Evolutionary conservation across 768 basidiomycete genomes (phyloP).

Genomic region (Tricholoma flavovirens): DNA sequence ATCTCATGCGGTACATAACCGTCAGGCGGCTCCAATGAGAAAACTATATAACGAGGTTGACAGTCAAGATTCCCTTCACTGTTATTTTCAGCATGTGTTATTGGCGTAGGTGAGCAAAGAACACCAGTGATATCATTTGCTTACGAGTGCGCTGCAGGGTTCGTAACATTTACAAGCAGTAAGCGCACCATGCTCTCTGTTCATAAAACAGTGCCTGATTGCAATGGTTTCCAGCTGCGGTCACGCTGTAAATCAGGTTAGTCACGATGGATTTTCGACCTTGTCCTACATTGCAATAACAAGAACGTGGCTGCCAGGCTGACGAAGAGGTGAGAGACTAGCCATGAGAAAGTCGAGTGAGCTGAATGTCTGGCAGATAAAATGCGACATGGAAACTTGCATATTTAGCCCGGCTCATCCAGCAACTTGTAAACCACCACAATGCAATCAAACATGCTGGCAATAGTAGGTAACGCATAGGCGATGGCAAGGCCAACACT

Average conservation of each 20-base stretch:
- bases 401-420: slow-evolving; percentile 61
- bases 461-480: slow-evolving; percentile 50
- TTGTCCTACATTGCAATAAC: neutral
- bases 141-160: slow-evolving; percentile 37
- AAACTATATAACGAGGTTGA: slow-evolving; percentile 21
- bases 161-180: slow-evolving; percentile 49
- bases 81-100: slow-evolving; percentile 44
- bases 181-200: slow-evolving; percentile 15
- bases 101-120: slow-evolving; percentile 46
- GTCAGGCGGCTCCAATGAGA: slow-evolving; percentile 11
- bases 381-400: slow-evolving; percentile 53
- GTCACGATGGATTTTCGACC: slow-evolving; percentile 9
- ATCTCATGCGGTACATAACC: slow-evolving; percentile 15
- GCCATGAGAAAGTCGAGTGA: neutral
- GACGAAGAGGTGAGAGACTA: slow-evolving; percentile 46
- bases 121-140: slow-evolving; percentile 6
- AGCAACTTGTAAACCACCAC: slow-evolving; percentile 40
- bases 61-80: slow-evolving; percentile 9
- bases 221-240: slow-evolving; percentile 38
- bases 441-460: slow-evolving; percentile 57
- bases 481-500: slow-evolving; percentile 2
- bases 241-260: slow-evolving; percentile 46
- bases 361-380: slow-evolving; percentile 39
- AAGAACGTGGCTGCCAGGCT: slow-evolving; percentile 30
- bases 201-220: slow-evolving; percentile 5